phyloP scores from a whole-genome alignment of 2,329 filamentous ascomycete genomes.

The Fusarium sp. region DNA sequence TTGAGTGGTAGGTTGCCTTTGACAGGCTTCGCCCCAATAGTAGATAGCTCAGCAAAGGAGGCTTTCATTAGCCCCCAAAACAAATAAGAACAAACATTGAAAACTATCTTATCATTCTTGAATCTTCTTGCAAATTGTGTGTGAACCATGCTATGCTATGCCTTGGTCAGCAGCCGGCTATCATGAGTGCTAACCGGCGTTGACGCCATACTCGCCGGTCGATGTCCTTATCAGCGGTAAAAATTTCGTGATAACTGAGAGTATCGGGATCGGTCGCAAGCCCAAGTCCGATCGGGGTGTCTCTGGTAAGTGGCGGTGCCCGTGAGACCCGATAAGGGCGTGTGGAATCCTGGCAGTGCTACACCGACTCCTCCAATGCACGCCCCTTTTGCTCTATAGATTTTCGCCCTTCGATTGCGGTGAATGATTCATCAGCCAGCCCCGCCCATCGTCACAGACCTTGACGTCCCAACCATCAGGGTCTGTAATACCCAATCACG shows the following conservation, averaged over 20 bases:
- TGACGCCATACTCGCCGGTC: constrained; percentile 19
- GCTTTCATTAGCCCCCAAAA: constrained; percentile 9
- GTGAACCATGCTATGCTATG: constrained; percentile 3
- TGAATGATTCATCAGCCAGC: constrained; percentile 38
- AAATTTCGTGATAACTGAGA: constrained; percentile 25
- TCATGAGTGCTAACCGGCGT: constrained; percentile 11
- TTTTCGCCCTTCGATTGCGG: constrained; percentile 12
- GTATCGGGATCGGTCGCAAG: constrained; percentile 33
- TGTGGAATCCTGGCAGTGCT: not conserved
- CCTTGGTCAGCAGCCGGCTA: constrained; percentile 18
- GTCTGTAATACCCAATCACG: constrained; percentile 17
- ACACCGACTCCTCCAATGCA: constrained; percentile 1
- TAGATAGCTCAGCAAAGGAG: constrained; percentile 40
- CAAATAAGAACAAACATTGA: constrained; percentile 36
- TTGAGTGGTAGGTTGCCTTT: constrained; percentile 41
- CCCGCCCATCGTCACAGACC: constrained; percentile 23
- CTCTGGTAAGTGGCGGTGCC: constrained; percentile 18
- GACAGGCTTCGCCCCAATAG: constrained; percentile 8
- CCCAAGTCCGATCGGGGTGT: constrained; percentile 26
- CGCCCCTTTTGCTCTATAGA: not conserved
- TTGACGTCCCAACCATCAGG: constrained; percentile 29
- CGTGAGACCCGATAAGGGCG: constrained; percentile 9
- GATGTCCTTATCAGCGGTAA: constrained; percentile 33
- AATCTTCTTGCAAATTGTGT: constrained; percentile 3
- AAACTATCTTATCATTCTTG: constrained; percentile 16